Base-by-base conservation (phyloP, 345 rosid species). In the Rubroshorea leprosula region DNA sequence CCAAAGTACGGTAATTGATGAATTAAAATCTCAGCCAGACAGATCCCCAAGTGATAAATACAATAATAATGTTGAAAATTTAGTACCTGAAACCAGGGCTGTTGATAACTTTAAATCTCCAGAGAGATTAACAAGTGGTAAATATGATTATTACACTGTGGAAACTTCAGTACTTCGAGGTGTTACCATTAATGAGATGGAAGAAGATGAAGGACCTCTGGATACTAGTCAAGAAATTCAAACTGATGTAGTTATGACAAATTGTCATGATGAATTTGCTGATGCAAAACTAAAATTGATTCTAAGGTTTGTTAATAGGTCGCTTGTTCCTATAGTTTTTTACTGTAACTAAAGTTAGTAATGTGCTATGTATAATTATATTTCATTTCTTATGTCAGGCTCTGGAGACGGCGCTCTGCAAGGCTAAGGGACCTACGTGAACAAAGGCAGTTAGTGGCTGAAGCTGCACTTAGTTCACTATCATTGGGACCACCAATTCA, bases 231-330 rank as follows among this genome's bases (percentile, higher is more conserved):
- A 64, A 68, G 80, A 68, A 63, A 63, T 60, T 4, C 75, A 76
- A 64, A 71, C 61, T 63, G 72, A 55, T 59, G 57, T 62, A 51
- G 72, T 57, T 49, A 57, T 69, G 64, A 67, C 60, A 52, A 49
- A 68, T 47, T 60, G 68, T 54, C 72, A 70, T 55, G 74, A 76
- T 46, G 83, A 83, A 78, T 80, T 81, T 76, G 77, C 83, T 0
- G 70, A 67, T 58, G 94, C 97, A 73, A 87, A 85, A 73, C 85
- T 89, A 65, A 89, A 79, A 79, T 72, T 87, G 83, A 85, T 87
- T 63, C 66, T 85, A 66, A 87, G 97, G 99, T 93, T 68, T 57
- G 62, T 35, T 54, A 58, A 65, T 72, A 69, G 46, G 46, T 64
- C 56, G 31, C 16, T 53, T 29, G 23, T 48, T 27, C 17, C 56